Base-by-base conservation (phyloP, 2,329 filamentous ascomycete species). In the Daldinia sp. region DNA sequence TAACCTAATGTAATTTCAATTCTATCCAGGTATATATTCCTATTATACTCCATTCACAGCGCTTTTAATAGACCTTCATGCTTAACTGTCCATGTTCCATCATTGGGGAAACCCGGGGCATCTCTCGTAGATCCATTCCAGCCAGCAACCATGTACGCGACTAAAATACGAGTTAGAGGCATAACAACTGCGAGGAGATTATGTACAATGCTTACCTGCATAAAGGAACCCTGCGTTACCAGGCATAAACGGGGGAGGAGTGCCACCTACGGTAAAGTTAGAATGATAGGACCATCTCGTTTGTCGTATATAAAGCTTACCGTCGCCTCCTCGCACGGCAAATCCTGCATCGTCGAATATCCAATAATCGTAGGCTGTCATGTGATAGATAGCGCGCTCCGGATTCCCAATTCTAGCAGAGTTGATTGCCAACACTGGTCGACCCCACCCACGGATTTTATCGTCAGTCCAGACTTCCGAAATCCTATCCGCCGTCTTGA, bases 401-500 rank as follows among this genome's bases (percentile, higher is more conserved):
- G 73, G 71, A n/a, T 81, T 76, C 0, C 80, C 79, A 13, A 82
- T 71, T 9, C 77, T 71, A 0, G 77, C 74, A 4, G 78, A 75
- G 50, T 80, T 83, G 66, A 83, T 82, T 0, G 81, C 80, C 17
- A 83, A 57, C 57, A 82, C 76, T 0, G 79, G 78, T 4, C 81
- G 77, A 13, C 81, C 81, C 81, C 81, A 83, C 0, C 81, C 80
- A 5, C 75, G 80, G 3, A 78, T 78, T 30, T 77, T 74, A 15
- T 72, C 70, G 27, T 82, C 77, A 6, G 77, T 73, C 81, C 81
- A 83, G 0, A 76, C 68, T 15, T 77, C 71, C 45, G 68, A 71
- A 0, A 83, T 74, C 62, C 76, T 77, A 7, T 77, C 72, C 0
- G 79, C 76, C 0, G 80, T 83, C 52, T 65, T 72, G 0, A 64